phyloP scores from a whole-genome alignment of 495 filamentous ascomycete genomes.

The Penicillium cataractarum region DNA sequence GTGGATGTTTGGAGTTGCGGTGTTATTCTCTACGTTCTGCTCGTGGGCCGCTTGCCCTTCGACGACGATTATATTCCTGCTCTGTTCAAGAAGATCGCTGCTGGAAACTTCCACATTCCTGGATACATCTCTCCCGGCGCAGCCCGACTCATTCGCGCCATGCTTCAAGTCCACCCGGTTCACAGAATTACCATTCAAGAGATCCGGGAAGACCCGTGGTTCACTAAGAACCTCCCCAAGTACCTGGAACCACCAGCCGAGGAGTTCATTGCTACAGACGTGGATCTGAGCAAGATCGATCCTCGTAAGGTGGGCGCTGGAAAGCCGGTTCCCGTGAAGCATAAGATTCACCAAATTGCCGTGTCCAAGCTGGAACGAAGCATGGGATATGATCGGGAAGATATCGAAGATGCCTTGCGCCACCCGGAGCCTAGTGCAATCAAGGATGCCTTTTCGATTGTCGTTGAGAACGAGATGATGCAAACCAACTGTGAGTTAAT shows the following conservation, averaged over 20 bases:
- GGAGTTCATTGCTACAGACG: conserved; percentile 90
- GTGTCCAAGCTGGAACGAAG: conserved; percentile 94
- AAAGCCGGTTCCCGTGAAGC: conserved; percentile 75
- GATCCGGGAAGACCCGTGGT: conserved; percentile 95
- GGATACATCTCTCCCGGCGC: conserved; percentile 85
- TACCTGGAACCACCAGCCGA: conserved; percentile 91
- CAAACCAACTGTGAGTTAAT: conserved; percentile 76
- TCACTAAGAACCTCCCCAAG: conserved; percentile 77
- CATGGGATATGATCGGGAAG: conserved; percentile 94
- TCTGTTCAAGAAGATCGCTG: conserved; percentile 85
- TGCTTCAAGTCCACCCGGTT: conserved; percentile 94
- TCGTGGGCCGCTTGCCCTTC: conserved; percentile 90
- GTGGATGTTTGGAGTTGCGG: conserved; percentile 99
- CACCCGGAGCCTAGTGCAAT: conserved; percentile 94
- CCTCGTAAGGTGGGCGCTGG: conserved; percentile 74
- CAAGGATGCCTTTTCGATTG: conserved; percentile 98
- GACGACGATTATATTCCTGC: conserved; percentile 95
- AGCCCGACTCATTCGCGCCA: conserved; percentile 81
- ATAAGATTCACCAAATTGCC: conserved; percentile 88
- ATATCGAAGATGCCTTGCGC: conserved; percentile 90
- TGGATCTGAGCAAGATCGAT: conserved; percentile 86
- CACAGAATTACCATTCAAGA: conserved; percentile 91
- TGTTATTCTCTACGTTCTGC: conserved; percentile 94
- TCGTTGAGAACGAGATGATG: conserved; percentile 98
- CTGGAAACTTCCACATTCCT: conserved; percentile 86